Conservation (phyloP, 768 basidiomycete genomes). For the Tulasnella sp. region DNA sequence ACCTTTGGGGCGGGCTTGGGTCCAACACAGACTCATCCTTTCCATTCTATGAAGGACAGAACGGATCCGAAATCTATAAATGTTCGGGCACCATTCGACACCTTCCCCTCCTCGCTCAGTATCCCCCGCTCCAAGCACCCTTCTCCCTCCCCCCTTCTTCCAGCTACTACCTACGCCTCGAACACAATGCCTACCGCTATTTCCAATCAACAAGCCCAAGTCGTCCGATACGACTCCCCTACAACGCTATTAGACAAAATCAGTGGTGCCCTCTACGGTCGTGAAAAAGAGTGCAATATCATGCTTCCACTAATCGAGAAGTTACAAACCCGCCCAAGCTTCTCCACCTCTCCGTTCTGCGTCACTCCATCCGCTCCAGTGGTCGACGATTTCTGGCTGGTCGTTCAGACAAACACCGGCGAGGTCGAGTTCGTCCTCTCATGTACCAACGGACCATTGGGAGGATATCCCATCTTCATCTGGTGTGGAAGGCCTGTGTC, state of each 20-base stretch:
- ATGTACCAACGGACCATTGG: slow-evolving; percentile 17
- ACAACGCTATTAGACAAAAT: slow-evolving; percentile 36
- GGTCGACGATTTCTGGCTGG: slow-evolving; percentile 6
- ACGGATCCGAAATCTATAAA: background rate
- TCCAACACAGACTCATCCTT: background rate
- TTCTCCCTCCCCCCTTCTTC: background rate
- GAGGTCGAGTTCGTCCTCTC: slow-evolving; percentile 17
- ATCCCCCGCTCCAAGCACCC: background rate
- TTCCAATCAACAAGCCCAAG: background rate
- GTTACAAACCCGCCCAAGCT: background rate
- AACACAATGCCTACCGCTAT: background rate
- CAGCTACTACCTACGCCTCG: background rate
- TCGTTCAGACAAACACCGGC: background rate
- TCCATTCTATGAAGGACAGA: background rate
- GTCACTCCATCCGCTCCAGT: background rate
- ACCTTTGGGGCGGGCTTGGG: background rate
- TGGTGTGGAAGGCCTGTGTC: background rate
- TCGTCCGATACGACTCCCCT: slow-evolving; percentile 30
- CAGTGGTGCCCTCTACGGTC: slow-evolving; percentile 32
- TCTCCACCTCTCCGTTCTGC: background rate
- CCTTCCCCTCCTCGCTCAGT: background rate
- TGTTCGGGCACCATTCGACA: background rate
- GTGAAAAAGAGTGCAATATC: slow-evolving; percentile 42
- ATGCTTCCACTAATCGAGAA: slow-evolving; percentile 34
- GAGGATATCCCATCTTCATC: slow-evolving; percentile 19